Conservation (phyloP, 2,329 filamentous ascomycete genomes). For the Neurospora sp. region DNA sequence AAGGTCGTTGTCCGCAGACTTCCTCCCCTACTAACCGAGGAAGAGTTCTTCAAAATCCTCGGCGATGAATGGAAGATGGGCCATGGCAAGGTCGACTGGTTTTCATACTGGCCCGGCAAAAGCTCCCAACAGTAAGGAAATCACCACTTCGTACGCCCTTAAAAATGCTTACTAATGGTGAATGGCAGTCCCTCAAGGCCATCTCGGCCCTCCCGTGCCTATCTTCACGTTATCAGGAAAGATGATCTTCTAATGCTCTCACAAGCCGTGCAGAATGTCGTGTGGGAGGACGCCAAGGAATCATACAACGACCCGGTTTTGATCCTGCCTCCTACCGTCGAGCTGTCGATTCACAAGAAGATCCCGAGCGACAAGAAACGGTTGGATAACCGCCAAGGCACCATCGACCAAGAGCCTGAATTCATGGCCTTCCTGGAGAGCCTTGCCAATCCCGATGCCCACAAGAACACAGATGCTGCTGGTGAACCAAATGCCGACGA, state of each 20-base stretch:
- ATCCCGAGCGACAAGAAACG: slow-evolving; percentile 65
- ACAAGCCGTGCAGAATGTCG: slow-evolving; percentile 55
- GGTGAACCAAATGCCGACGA: slow-evolving; percentile 35
- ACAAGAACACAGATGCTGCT: slow-evolving; percentile 34
- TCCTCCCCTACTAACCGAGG: slow-evolving; percentile 72
- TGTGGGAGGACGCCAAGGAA: slow-evolving; percentile 75
- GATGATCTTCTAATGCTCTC: slow-evolving; percentile 58
- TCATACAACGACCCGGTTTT: slow-evolving; percentile 63
- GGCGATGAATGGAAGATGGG: slow-evolving; percentile 74
- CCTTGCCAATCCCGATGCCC: slow-evolving; percentile 58
- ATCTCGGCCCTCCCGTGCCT: slow-evolving; percentile 69
- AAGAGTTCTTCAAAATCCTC: slow-evolving; percentile 62
- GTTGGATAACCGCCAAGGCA: slow-evolving; percentile 77
- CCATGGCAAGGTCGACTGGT: slow-evolving; percentile 79
- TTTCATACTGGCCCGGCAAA: slow-evolving; percentile 56
- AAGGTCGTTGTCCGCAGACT: slow-evolving; percentile 80
- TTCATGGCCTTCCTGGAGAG: slow-evolving; percentile 89
- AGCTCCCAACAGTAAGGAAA: slow-evolving; percentile 67
- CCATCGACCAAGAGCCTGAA: slow-evolving; percentile 91
- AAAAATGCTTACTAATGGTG: slow-evolving; percentile 4
- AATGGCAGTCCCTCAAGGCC: slow-evolving; percentile 64
- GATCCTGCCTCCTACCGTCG: slow-evolving; percentile 67
- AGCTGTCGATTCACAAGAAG: slow-evolving; percentile 77
- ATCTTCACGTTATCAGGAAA: slow-evolving; percentile 69
- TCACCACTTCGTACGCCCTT: neutral